Evolutionary conservation across 768 basidiomycete genomes (phyloP).

Genomic region (Hygrocybe coccinea): DNA sequence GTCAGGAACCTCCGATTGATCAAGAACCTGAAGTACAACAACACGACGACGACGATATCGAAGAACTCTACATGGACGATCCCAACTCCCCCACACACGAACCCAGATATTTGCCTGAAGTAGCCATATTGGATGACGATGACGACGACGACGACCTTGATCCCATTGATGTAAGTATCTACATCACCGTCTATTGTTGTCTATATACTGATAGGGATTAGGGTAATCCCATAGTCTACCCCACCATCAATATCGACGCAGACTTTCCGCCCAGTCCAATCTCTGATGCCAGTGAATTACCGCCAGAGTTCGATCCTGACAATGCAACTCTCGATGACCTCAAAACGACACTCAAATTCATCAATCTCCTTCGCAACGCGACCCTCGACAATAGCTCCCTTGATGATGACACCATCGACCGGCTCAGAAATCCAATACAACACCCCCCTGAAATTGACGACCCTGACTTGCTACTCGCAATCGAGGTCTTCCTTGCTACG

Average conservation of each 20-base stretch:
- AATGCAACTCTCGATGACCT: not conserved
- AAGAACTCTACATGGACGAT: too few species aligned
- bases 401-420: not conserved
- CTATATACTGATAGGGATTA: not conserved
- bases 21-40: too few species aligned
- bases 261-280: not conserved
- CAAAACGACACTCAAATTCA: not conserved
- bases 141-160: not conserved
- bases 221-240: not conserved
- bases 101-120: not conserved
- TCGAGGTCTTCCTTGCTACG: conserved; percentile 30
- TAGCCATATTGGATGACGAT: not conserved
- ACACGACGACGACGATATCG: too few species aligned
- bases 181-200: not conserved
- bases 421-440: not conserved
- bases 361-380: not conserved
- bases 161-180: not conserved
- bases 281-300: not conserved
- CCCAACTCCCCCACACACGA: not conserved
- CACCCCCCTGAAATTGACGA: conserved; percentile 2
- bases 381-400: not conserved
- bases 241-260: not conserved
- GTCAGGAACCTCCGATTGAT: too few species aligned
- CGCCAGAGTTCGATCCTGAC: not conserved
- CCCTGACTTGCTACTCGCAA: conserved; percentile 25